A percentile compares a stretch with the other conserved stretches of the same genome.
These are phyloP conservation scores for Pseudozyma sp. DNA, from an alignment of 1,284 basidiomycete genomes.

Conservation along the genomic window DNA sequence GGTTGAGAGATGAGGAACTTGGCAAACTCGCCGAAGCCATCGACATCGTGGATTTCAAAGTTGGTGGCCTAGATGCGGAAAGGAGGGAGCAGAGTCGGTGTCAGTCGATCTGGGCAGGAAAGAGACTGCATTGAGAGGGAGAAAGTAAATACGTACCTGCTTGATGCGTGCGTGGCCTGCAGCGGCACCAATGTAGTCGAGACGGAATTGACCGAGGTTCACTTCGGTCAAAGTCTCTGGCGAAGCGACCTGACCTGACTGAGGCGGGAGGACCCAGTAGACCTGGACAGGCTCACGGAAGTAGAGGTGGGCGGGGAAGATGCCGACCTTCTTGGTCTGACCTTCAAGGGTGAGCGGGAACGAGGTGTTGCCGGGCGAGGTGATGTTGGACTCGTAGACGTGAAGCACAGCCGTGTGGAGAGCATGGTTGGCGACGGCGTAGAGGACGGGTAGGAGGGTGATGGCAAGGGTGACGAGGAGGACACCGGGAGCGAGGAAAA, in stretches of 20 bases:
- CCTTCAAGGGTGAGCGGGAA: constrained; percentile 68
- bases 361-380: constrained; percentile 58
- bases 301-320: constrained; percentile 69
- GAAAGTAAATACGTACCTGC: constrained; percentile 50
- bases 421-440: constrained; percentile 67
- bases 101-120: background rate
- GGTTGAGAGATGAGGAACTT: constrained; percentile 75
- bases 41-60: constrained; percentile 65
- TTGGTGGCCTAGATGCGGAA: constrained; percentile 51
- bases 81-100: constrained; percentile 5
- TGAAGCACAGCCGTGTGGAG: constrained; percentile 66
- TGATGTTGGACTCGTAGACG: constrained; percentile 68
- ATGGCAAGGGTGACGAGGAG: constrained; percentile 60
- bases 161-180: constrained; percentile 68
- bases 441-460: constrained; percentile 66
- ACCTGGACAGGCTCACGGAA: constrained; percentile 68
- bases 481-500: constrained; percentile 57
- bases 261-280: constrained; percentile 66
- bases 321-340: constrained; percentile 68
- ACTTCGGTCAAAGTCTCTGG: constrained; percentile 59
- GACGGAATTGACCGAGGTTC: constrained; percentile 60
- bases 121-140: background rate
- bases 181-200: constrained; percentile 65
- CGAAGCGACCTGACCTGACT: constrained; percentile 37
- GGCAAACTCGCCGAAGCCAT: constrained; percentile 67